A percentile compares a stretch with the other conserved stretches of the same genome.
Conservation (phyloP, 768 basidiomycete genomes). For the Gautieria morchelliformis region DNA sequence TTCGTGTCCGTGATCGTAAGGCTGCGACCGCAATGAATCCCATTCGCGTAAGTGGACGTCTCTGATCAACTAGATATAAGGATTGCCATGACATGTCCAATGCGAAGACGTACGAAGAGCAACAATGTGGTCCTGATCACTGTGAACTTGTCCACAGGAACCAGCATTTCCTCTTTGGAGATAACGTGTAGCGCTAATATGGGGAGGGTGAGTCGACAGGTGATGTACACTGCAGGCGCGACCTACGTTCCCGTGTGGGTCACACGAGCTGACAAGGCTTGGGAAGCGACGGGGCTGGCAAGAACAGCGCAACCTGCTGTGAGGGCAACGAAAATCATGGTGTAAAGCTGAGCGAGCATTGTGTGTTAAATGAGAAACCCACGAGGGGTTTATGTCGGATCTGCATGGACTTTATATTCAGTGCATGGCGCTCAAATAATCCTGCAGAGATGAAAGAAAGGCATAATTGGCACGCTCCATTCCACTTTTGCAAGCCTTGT, state of each 20-base stretch:
- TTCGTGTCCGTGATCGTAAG: constrained; percentile 56
- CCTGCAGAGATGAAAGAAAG: too few species aligned
- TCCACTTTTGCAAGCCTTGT: too few species aligned
- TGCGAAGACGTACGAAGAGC: constrained; percentile 21
- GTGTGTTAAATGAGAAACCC: not conserved
- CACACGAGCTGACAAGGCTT: not conserved
- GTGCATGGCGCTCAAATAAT: too few species aligned
- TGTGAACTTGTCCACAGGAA: constrained; percentile 59
- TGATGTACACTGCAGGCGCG: not conserved
- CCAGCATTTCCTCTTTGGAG: constrained; percentile 66
- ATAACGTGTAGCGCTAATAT: constrained; percentile 51
- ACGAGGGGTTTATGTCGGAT: too few species aligned
- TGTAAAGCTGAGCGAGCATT: not conserved
- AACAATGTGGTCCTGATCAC: constrained; percentile 36
- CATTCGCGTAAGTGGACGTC: not conserved
- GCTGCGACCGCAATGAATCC: constrained; percentile 43
- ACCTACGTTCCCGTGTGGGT: not conserved
- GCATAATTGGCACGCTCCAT: too few species aligned
- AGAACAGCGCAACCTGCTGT: not conserved
- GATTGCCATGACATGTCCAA: not conserved
- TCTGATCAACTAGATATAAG: not conserved
- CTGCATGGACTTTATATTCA: too few species aligned
- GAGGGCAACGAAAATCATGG: not conserved
- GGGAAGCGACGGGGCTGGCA: not conserved
- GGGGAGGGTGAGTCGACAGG: constrained; percentile 13